phyloP scores from a whole-genome alignment of 2,329 filamentous ascomycete genomes.

The Diaporthe sp. region DNA sequence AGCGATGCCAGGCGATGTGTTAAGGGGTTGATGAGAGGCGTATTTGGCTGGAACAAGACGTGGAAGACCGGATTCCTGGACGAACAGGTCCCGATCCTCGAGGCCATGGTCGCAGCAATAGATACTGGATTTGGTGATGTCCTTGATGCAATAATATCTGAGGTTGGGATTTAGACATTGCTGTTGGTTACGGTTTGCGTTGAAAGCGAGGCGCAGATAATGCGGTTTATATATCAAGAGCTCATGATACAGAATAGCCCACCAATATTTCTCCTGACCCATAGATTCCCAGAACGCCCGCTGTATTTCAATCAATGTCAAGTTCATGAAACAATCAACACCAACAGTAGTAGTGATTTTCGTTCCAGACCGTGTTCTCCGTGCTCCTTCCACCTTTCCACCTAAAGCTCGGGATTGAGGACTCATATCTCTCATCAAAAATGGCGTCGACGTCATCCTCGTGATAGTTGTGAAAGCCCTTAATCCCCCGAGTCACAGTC shows the following conservation, averaged over 20 bases:
- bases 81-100: conserved; percentile 40
- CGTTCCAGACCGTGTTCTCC: conserved; percentile 47
- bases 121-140: conserved; percentile 42
- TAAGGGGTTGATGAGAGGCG: conserved; percentile 39
- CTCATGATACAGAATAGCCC: not conserved
- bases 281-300: conserved; percentile 6
- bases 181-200: not conserved
- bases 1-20: conserved; percentile 38
- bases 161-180: conserved; percentile 2
- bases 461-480: conserved; percentile 54
- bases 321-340: conserved; percentile 33
- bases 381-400: conserved; percentile 49
- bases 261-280: not conserved
- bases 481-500: conserved; percentile 46
- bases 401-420: conserved; percentile 50
- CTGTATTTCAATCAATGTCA: not conserved
- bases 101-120: conserved; percentile 42
- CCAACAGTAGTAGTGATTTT: conserved; percentile 49
- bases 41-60: conserved; percentile 41
- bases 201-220: not conserved
- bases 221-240: not conserved
- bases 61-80: conserved; percentile 43
- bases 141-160: conserved; percentile 38
- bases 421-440: conserved; percentile 49
- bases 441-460: conserved; percentile 46